Percentiles rank a stretch among this genome's conserved stretches.
Conservation (phyloP, 495 filamentous ascomycete species). For the Neurospora sp. region DNA sequence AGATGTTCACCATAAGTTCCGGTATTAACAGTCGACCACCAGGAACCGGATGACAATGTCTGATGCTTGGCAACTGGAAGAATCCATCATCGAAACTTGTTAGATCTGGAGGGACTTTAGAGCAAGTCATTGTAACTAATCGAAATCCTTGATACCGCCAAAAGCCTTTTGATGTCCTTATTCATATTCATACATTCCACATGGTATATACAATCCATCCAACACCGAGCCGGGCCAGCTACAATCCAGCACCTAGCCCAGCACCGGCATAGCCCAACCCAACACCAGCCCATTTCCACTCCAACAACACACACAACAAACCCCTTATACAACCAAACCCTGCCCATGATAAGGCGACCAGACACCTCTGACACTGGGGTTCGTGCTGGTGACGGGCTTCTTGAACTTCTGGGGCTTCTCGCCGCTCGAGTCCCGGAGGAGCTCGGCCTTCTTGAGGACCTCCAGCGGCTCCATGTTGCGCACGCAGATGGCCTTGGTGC, state of each 20-base stretch:
- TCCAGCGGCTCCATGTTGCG: slow-evolving; percentile 72
- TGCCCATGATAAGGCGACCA: slow-evolving; percentile 88
- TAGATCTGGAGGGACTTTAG: neutral
- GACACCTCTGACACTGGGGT: slow-evolving; percentile 86
- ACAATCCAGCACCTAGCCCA: neutral
- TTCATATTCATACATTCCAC: neutral
- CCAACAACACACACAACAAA: too few relatives aligned
- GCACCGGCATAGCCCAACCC: neutral
- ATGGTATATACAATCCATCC: neutral
- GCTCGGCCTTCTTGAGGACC: slow-evolving; percentile 68
- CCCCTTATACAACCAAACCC: slow-evolving; percentile 30
- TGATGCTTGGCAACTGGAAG: neutral
- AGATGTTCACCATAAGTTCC: neutral
- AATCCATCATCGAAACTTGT: neutral
- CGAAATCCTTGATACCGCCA: neutral
- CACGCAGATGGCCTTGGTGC: slow-evolving; percentile 78
- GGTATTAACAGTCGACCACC: neutral
- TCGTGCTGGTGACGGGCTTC: slow-evolving; percentile 78
- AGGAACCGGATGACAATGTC: neutral
- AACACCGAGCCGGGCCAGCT: neutral
- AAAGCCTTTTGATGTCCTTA: neutral
- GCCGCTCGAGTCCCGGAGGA: slow-evolving; percentile 75
- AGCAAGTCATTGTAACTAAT: neutral
- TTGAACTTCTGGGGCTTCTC: slow-evolving; percentile 69
- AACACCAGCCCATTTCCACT: too few relatives aligned